Base-by-base conservation (phyloP, 768 basidiomycete genomes). In the Tulasnella calospora region DNA sequence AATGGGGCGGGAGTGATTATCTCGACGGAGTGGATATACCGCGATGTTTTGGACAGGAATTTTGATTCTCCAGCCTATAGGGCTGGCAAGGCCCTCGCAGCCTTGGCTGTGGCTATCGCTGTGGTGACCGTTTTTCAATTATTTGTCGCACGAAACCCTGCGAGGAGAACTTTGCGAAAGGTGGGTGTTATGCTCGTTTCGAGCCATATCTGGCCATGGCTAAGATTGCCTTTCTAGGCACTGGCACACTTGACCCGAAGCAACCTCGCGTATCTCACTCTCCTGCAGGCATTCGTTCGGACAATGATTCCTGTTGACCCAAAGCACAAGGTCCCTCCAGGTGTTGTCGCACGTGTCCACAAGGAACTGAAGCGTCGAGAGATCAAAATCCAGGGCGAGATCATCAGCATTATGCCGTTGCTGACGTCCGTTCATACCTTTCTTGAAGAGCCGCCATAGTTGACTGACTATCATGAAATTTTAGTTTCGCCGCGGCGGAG, bases 31-130 rank as follows among this genome's bases (percentile, higher is more conserved):
- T 81, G 80, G 73, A 76, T 82, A 17, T 80, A 84, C 57, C 78
- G 76, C n/a, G 81, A 82, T 8, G 73, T 81, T 19, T 80, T 79
- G n/a, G 51, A 80, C 46, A 67, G 77, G 23, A 72, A 55, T 46
- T 84, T 82, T 78, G 84, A 83, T 78, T 46, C 80, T n/a, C 83
- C 84, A 0, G 81, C 80, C 0, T 67, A 82, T 30, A 78, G 84
- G 4, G 75, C 79, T 19, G 83, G 81, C 21, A 79, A 80, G 21
- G 79, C 80, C 15, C 55, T 84, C n/a, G 81, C 79, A 4, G 79
- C 82, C 19, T 80, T 84, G 70, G 80, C 79, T 10, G 77, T 84
- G 36, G 84, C 83, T 2, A 76, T 84, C 2, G 81, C 75, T 17
- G 81, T 84, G 46, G 82, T 80, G 7, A 79, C 80, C n/a, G 80